Base-by-base conservation (phyloP, 129 eudicot genomes). In the Mikania micrantha region DNA sequence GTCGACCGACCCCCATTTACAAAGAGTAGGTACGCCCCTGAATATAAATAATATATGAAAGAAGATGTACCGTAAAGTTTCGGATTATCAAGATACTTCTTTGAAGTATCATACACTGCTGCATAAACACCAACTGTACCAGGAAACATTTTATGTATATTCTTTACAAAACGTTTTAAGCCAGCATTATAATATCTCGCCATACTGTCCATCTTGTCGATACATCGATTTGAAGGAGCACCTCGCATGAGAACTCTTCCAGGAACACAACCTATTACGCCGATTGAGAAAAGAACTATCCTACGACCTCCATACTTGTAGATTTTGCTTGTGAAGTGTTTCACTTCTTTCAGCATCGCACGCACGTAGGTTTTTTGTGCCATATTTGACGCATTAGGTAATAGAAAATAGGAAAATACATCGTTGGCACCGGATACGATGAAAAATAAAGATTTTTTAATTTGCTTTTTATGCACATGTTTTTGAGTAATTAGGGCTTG, bases 221-320 rank as follows among this genome's bases (percentile, higher is more conserved):
- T 70, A 60, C 96, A 90, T 52, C 15, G 45, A 4, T 65, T 15
- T 3, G 47, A 17, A 1, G 88, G 74, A 35, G 90, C 82, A 56
- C 45, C 67, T 4, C 78, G 85, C 54, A 90, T 34, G 38, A 79
- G 78, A 24, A 82, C 42, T 74, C 95, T 74, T 4, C 90, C 94
- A 7, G 96, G 96, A 72, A 84, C 83, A 77, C 96, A 90, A 5
- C 96, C 96, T 15, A 86, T 70, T 0, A 85, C 90, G 15, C 95
- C 95, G 4, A 90, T 70, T 0, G 84, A 79, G 58, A 86, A 86
- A 20, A 86, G 5, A 45, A 80, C 86, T 2, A 86, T 47, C 19
- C 69, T 75, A 4, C 90, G 86, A 56, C 81, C 95, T 0, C 96
- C 96, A 2, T 81, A 78, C 65, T 65, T 75, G 75, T 79, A 73